Conservation (phyloP, 805 yeast genomes). For the Candida caryicola region DNA sequence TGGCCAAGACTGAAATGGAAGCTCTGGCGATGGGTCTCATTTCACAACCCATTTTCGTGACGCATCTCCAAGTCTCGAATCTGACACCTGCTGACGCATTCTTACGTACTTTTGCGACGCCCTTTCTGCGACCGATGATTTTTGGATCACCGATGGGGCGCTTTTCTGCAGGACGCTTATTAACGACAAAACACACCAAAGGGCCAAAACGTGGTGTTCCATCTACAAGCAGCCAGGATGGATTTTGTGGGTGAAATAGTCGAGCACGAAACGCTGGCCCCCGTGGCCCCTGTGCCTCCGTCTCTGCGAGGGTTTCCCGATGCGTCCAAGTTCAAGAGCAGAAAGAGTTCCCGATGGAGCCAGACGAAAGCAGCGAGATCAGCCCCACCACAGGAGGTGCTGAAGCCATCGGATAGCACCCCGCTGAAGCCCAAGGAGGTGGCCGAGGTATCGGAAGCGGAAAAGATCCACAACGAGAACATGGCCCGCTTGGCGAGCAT, state of each 20-base stretch:
- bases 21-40: too few relatives aligned
- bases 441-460: conserved; percentile 53
- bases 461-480: conserved; percentile 75
- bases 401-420: conserved; percentile 11
- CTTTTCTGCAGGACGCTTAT: too few relatives aligned
- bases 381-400: conserved; percentile 13
- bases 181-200: too few relatives aligned
- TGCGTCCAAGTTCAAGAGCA: conserved; percentile 21
- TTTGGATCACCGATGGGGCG: too few relatives aligned
- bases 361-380: conserved; percentile 1
- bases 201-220: too few relatives aligned
- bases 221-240: conserved; percentile 36
- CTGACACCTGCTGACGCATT: too few relatives aligned
- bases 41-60: too few relatives aligned
- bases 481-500: conserved; percentile 56
- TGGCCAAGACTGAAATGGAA: too few relatives aligned
- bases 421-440: conserved; percentile 8
- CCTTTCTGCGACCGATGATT: too few relatives aligned
- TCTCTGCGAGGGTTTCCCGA: conserved; percentile 35
- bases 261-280: conserved; percentile 50
- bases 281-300: conserved; percentile 29
- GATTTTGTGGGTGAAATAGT: conserved; percentile 71
- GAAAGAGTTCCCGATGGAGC: conserved; percentile 49
- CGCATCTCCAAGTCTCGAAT: too few relatives aligned
- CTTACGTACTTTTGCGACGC: too few relatives aligned